Conservation (phyloP, 192 early-diverging fungal genomes). For the Coemansia sp. region DNA sequence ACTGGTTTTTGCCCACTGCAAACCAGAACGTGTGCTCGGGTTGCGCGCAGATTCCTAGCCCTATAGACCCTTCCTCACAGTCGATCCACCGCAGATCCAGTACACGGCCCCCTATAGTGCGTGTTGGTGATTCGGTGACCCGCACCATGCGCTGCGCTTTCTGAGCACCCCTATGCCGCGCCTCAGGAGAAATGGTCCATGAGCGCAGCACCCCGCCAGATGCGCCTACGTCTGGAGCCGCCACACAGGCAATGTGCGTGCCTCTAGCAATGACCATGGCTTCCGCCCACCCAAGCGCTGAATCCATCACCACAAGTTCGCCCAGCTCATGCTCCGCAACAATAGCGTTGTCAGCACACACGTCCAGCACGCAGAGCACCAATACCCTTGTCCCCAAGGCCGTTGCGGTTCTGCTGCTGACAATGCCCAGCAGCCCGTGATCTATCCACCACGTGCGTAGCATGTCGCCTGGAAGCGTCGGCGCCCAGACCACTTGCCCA, state of each 20-base stretch:
- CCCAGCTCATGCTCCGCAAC: slow-evolving; percentile 6
- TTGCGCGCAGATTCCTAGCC: not conserved
- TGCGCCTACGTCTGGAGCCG: not conserved
- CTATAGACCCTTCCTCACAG: not conserved
- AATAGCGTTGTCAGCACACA: not conserved
- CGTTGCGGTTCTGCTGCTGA: not conserved
- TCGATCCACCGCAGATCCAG: slow-evolving; percentile 25
- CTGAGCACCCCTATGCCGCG: no score
- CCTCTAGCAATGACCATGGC: slow-evolving; percentile 13
- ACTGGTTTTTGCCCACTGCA: not conserved
- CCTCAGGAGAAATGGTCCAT: slow-evolving; percentile 17
- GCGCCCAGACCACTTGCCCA: slow-evolving; percentile 8
- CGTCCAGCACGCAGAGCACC: slow-evolving; percentile 19
- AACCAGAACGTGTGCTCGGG: slow-evolving; percentile 31
- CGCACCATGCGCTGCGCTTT: not conserved
- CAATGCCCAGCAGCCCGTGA: slow-evolving; percentile 13
- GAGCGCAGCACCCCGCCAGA: slow-evolving; percentile 10
- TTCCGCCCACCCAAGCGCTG: not conserved
- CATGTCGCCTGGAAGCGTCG: slow-evolving; percentile 11
- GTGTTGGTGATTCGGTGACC: not conserved
- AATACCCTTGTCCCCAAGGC: not conserved
- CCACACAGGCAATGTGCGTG: slow-evolving; percentile 8
- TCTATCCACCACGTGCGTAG: slow-evolving; percentile 37
- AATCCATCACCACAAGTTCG: not conserved
- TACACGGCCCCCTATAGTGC: not conserved